Evolutionary conservation across 441 rosid genomes (phyloP), one percentile per base, ranked within the genome.

Genomic region (Manihot esculenta): DNA sequence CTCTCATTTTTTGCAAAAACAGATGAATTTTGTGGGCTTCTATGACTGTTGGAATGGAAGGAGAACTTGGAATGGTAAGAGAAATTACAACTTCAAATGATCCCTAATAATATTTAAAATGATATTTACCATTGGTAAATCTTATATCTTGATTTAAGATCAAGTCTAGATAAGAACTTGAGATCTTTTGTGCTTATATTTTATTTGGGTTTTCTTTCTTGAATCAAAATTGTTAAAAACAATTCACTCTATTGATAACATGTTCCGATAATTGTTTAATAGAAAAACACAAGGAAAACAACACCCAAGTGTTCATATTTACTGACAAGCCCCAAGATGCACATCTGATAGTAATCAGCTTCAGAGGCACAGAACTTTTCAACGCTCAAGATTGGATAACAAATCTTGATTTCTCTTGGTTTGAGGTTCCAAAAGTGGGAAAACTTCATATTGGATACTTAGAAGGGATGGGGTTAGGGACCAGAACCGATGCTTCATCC

Each of bases 361-460:
- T 89, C 68, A 85, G 93, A 76, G 96, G 98, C 42, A 90, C 91
- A 3, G 93, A 86, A 62, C 96, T 91, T 26, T 92, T 92, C 77
- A 90, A 87, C 77, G 91, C 89, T 15, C 83, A 85, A 49, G 89
- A 89, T 68, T 89, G 93, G 97, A 71, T 78, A 45, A 90, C 93
- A 0, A 91, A 89, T 76, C 78, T 88, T 27, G 90, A 88, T 72
- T 90, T 84, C 79, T 90, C 96, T 15, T 88, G 91, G 89, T 88
- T 77, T 17, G 84, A 87, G 78, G 69, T 90, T 57, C 91, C 89
- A 3, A 64, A 78, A 51, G 53, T 84, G 71, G 97, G 97, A 23
- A 86, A 81, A 64, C 74, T 90, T 54, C 94, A 92, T 55, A 84
- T 85, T 81, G 93, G 96, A 61, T 92, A 90, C 84, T 74, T 90